Evolutionary conservation across 495 filamentous ascomycete species (phyloP).

Genomic region (Friedmanniomyces simplex): DNA sequence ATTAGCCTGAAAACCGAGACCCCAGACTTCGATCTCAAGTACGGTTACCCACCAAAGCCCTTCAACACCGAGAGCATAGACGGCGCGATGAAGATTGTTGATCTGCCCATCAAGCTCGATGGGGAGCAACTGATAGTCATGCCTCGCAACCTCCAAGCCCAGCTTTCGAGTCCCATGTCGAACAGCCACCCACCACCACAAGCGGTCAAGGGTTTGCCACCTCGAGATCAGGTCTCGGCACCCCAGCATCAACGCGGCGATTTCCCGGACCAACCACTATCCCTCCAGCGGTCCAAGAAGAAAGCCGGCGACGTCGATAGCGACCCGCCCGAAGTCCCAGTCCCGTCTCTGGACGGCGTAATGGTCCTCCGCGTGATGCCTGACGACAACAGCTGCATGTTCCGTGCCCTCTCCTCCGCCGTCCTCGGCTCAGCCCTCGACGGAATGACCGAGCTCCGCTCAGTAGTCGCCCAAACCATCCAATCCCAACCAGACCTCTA

Average conservation of each 20-base stretch:
- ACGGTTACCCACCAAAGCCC: slow-evolving; percentile 70
- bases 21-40: slow-evolving; percentile 64
- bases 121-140: slow-evolving; percentile 73
- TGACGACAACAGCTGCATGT: slow-evolving; percentile 92
- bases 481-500: slow-evolving; percentile 61
- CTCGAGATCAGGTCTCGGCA: slow-evolving; percentile 18
- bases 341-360: slow-evolving; percentile 51
- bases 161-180: slow-evolving; percentile 16
- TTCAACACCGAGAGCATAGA: slow-evolving; percentile 48
- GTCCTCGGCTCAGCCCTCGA: slow-evolving; percentile 57
- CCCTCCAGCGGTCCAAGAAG: slow-evolving; percentile 30
- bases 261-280: slow-evolving; percentile 16
- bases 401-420: slow-evolving; percentile 74
- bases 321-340: slow-evolving; percentile 61
- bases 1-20: slow-evolving; percentile 47
- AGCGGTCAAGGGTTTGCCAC: slow-evolving; percentile 9
- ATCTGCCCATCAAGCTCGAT: slow-evolving; percentile 58
- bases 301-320: slow-evolving; percentile 31
- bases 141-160: slow-evolving; percentile 34
- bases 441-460: slow-evolving; percentile 64
- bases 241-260: slow-evolving; percentile 13
- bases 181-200: slow-evolving; percentile 8
- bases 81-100: slow-evolving; percentile 38
- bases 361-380: slow-evolving; percentile 89
- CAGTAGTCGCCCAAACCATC: slow-evolving; percentile 72